Base-by-base conservation (phyloP, 176 grass and related monocot species). In the Eleusine coracana region DNA sequence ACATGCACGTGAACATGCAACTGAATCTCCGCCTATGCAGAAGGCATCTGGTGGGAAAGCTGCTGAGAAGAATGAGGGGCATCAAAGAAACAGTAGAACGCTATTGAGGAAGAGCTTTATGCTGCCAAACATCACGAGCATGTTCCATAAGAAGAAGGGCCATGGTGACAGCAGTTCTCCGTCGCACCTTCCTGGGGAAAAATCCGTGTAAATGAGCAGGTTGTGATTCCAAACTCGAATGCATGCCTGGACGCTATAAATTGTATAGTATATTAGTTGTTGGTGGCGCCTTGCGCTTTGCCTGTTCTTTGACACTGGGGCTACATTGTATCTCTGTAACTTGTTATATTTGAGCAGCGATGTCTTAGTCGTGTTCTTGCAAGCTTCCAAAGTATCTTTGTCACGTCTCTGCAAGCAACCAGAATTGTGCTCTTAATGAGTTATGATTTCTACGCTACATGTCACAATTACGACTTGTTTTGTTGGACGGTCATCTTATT, bases 71-170 rank as follows among this genome's bases (percentile, higher is more conserved):
- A 82, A 71, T 23, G 89, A 89, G n/a, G 92, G 84, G 38, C 73
- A 85, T 39, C 87, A 84, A 48, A 94, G 80, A 84, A 73, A 54
- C 40, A 55, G 16, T 60, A 87, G 75, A 70, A 78, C 55, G 3
- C 51, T 80, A 36, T 71, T 89, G 38, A 98, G 46, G 70, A 98
- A 95, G 91, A 82, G 73, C 79, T 82, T 98, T 82, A 85, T 89
- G 65, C 72, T 94, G 77, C 78, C 90, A 83, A 92, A 88, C 68
- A 85, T 98, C 15, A 88, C 83, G 17, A 66, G 78, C 41, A 98
- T 98, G 75, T 91, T 98, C 62, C 77, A 91, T 85, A 98, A 90
- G 86, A 92, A 88, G 81, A 97, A 91, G 82, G 70, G 51, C 78
- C 88, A 92, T 27, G 58, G 62, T 36, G 86, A 89, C 62, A 79